phyloP scores from a whole-genome alignment of 768 basidiomycete genomes.

The Tephrocybe sp. region DNA sequence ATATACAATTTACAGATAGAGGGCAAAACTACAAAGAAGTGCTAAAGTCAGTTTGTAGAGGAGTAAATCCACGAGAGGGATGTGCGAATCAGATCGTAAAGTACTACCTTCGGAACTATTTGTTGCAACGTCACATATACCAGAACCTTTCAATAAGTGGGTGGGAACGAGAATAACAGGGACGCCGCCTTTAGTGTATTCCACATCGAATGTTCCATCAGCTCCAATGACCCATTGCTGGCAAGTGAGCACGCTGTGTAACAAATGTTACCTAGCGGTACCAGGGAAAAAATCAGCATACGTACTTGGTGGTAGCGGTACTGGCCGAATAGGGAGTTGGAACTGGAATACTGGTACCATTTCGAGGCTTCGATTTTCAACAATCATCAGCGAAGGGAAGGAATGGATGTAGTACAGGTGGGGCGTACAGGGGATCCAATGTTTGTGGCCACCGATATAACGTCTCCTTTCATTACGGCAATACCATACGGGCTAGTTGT shows the following conservation, averaged over 20 bases:
- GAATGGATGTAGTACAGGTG: neutral
- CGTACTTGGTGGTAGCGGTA: conserved; percentile 57
- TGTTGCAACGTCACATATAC: conserved; percentile 30
- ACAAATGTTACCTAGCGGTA: neutral
- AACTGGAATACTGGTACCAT: conserved; percentile 52
- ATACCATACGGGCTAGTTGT: conserved; percentile 47
- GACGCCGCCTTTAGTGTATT: conserved; percentile 63
- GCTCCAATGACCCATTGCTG: conserved; percentile 67
- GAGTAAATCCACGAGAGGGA: neutral
- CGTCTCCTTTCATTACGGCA: conserved; percentile 62
- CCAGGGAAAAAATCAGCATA: neutral
- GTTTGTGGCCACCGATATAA: conserved; percentile 64
- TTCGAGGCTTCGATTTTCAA: conserved; percentile 42
- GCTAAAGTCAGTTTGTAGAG: neutral
- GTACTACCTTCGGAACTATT: too few species aligned
- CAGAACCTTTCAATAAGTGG: conserved; percentile 30
- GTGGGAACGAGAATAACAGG: conserved; percentile 54
- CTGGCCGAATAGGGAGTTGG: conserved; percentile 49
- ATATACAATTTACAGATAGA: neutral
- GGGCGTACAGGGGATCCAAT: conserved; percentile 66
- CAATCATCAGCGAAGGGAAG: neutral
- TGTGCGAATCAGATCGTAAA: too few species aligned
- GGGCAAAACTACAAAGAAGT: neutral
- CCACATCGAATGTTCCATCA: conserved; percentile 54
- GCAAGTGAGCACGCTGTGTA: conserved; percentile 58